Base-by-base conservation (phyloP, 768 basidiomycete genomes). In the Phylloporus sp. region DNA sequence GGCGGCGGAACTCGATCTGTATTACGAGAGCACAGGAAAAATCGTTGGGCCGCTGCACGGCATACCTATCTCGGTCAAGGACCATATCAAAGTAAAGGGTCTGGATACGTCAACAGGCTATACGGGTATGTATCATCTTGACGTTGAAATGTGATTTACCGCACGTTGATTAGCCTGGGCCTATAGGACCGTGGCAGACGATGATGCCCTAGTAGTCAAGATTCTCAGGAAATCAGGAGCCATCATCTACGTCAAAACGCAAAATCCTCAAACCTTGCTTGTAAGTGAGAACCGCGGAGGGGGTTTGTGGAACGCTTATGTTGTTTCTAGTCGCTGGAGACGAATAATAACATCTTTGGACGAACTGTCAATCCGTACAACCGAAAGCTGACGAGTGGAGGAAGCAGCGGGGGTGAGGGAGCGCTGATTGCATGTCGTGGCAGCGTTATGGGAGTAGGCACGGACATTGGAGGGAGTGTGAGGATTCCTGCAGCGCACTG, bases 361-460 rank as follows among this genome's bases (percentile, higher is more conserved):
- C 75, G 80, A 20, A 80, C 86, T 1, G 67, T 74, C 16, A 93
- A 93, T 63, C 93, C 93, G 0, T 76, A 73, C 67, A 80, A 80
- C 62, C 70, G 72, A 43, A 62, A 61, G 1, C 58, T 75, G 32
- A 74, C 73, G 23, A 58, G 68, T 13, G 77, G 77, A 32, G 77
- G 78, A 22, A 78, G 76, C 45, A 76, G 74, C 27, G 77, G 77
- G 31, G 77, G 77, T 27, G 77, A 79, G 55, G 66, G 71, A 27
- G 76, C 79, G 6, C 59, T 80, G 12, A 62, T 79, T 38, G 73
- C 76, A 27, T 63, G 71, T 26, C 68, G 70, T 18, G 78, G 77
- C 50, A 70, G 72, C 31, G 66, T 73, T 62, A 32, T 71, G 9
- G 72, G 72, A 1, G 57, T 76, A 22, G 77, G 77, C 16, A 77